These are phyloP conservation scores for Gardenia jasminoides DNA, from an alignment of 257 asterid species.

Conservation along the genomic window DNA sequence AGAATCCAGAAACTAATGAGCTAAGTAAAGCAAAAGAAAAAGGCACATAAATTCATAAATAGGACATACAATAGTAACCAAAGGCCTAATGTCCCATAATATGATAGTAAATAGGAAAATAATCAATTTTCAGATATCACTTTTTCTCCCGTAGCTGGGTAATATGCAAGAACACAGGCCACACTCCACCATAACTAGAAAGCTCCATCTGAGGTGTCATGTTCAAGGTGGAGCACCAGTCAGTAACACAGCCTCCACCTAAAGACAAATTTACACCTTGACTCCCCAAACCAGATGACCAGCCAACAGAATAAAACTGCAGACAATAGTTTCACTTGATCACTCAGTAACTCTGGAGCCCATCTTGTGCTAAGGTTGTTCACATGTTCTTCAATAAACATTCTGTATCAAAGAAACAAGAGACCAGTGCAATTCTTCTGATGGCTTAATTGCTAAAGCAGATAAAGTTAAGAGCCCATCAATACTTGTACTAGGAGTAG, in stretches of 20 bases:
- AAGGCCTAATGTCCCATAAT: neutral
- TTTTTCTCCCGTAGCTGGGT: neutral
- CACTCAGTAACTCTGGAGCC: neutral
- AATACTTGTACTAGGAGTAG: neutral
- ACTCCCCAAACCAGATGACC: neutral
- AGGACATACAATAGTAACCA: neutral
- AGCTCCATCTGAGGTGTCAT: neutral
- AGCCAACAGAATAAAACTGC: neutral
- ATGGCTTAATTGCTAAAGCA: neutral
- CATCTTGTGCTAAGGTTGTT: neutral
- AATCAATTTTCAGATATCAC: neutral
- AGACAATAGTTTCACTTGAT: neutral
- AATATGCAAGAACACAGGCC: neutral
- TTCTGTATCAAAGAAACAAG: neutral
- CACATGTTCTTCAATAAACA: neutral
- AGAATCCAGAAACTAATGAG: neutral
- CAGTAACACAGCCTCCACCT: neutral
- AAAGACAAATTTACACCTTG: neutral
- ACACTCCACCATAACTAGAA: neutral
- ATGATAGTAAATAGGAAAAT: neutral
- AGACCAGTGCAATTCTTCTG: neutral
- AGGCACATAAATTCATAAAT: neutral
- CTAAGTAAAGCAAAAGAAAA: constrained; percentile 7
- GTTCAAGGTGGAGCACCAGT: neutral
- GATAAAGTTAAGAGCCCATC: no score